A percentile compares a stretch with the other conserved stretches of the same genome.
Evolutionary conservation across 129 eudicot genomes (phyloP).

Genomic region (Pittosporum tobira): DNA sequence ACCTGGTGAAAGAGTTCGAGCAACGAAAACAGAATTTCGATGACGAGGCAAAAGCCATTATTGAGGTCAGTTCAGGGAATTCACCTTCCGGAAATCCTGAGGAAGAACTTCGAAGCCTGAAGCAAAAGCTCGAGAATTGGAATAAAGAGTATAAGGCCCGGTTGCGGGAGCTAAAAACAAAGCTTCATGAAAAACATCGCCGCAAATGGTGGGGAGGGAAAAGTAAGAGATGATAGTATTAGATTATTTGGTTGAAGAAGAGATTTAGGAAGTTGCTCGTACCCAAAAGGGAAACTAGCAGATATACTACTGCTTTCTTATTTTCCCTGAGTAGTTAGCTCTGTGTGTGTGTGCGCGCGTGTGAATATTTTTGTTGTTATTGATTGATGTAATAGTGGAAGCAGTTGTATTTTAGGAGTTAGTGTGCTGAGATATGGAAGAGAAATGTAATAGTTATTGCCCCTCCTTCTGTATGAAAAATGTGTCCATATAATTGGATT

Average conservation of each 20-base stretch:
- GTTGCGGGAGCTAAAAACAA: conserved; percentile 46
- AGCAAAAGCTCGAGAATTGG: conserved; percentile 53
- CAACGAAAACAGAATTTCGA: conserved; percentile 57
- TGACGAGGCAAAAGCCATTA: conserved; percentile 47
- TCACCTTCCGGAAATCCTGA: conserved; percentile 26
- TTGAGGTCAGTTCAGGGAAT: conserved; percentile 25
- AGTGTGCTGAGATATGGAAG: neutral
- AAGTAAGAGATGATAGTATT: conserved; percentile 27
- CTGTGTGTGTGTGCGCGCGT: neutral
- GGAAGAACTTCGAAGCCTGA: conserved; percentile 50
- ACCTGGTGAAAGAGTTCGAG: conserved; percentile 57
- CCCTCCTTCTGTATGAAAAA: neutral
- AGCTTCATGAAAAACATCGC: conserved; percentile 27
- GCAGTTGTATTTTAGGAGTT: conserved; percentile 1
- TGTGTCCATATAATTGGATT: neutral
- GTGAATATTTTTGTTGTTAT: neutral
- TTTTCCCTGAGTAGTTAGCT: neutral
- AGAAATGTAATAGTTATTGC: neutral
- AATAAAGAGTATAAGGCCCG: conserved; percentile 59
- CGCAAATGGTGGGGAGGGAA: conserved; percentile 73
- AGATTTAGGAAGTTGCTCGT: neutral
- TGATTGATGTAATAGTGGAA: neutral
- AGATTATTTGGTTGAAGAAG: neutral
- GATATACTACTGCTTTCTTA: neutral
- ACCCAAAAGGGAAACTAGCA: neutral